Percentiles rank a stretch among this genome's conserved stretches.
These are phyloP conservation scores for Capsicum rhomboideum DNA, from an alignment of 257 asterid genomes.

Conservation along the genomic window DNA sequence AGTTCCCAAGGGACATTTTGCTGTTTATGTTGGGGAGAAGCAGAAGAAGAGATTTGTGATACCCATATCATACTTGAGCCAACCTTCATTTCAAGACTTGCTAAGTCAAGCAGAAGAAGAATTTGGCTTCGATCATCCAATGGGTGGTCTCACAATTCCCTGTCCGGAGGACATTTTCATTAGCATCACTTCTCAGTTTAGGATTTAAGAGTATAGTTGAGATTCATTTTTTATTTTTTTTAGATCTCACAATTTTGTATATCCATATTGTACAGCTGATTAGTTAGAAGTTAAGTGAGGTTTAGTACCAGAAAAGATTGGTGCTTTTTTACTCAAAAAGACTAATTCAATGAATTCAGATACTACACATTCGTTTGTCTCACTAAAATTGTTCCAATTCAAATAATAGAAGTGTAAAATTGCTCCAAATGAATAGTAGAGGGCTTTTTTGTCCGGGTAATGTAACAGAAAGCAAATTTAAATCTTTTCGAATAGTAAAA, in stretches of 20 bases:
- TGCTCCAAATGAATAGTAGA: neutral
- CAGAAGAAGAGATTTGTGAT: conserved; percentile 34
- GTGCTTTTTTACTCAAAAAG: neutral
- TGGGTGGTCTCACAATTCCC: conserved; percentile 26
- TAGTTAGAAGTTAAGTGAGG: neutral
- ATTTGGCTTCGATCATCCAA: neutral
- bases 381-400: neutral
- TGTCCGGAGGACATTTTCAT: conserved; percentile 20
- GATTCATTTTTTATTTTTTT: neutral
- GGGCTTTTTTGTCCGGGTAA: too few relatives aligned
- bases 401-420: neutral
- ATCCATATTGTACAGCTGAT: neutral
- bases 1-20: conserved; percentile 52
- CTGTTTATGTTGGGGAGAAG: conserved; percentile 40
- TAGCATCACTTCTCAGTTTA: neutral
- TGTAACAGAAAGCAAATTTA: too few relatives aligned
- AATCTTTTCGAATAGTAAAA: too few relatives aligned
- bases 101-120: neutral
- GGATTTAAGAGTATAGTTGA: neutral
- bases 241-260: neutral
- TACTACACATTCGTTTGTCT: neutral
- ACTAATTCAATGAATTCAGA: neutral
- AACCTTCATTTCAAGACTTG: neutral
- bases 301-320: neutral
- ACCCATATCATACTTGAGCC: neutral